Conservation (phyloP, 371 early-diverging fungal genomes). For the Lichtheimia hyalospora region DNA sequence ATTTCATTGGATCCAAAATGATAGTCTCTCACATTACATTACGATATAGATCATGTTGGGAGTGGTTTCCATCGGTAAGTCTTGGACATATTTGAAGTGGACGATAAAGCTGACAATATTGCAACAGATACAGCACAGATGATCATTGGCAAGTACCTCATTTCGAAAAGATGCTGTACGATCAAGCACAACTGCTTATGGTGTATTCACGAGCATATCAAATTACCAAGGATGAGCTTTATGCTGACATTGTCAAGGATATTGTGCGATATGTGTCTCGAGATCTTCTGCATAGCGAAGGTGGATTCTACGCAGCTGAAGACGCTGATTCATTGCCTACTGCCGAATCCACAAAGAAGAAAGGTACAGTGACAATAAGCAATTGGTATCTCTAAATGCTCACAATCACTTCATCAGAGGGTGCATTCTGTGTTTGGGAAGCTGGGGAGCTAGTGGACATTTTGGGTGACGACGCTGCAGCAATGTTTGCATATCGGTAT, state of each 20-base stretch:
- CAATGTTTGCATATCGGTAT: slow-evolving; percentile 47
- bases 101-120: slow-evolving; percentile 12
- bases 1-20: too few species aligned
- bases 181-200: slow-evolving; percentile 66
- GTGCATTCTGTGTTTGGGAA: slow-evolving; percentile 73
- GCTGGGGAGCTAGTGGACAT: slow-evolving; percentile 39
- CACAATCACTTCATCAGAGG: slow-evolving; percentile 42
- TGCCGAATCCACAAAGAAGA: slow-evolving; percentile 33
- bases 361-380: slow-evolving; percentile 25
- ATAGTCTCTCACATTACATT: not conserved
- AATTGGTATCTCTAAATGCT: not conserved
- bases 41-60: slow-evolving; percentile 54
- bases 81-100: slow-evolving; percentile 1
- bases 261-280: slow-evolving; percentile 57
- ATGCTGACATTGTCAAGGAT: slow-evolving; percentile 49
- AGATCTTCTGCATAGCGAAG: slow-evolving; percentile 46
- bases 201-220: slow-evolving; percentile 48
- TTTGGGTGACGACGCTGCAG: slow-evolving; percentile 36
- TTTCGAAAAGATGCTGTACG: slow-evolving; percentile 73
- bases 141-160: slow-evolving; percentile 53
- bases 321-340: slow-evolving; percentile 69
- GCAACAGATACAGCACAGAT: slow-evolving; percentile 40
- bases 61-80: slow-evolving; percentile 60
- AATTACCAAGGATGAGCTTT: slow-evolving; percentile 47
- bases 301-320: slow-evolving; percentile 73